Percentiles rank a stretch among this genome's conserved stretches.
phyloP scores from a whole-genome alignment of 163 green algal species.

The Prototheca cutis region DNA sequence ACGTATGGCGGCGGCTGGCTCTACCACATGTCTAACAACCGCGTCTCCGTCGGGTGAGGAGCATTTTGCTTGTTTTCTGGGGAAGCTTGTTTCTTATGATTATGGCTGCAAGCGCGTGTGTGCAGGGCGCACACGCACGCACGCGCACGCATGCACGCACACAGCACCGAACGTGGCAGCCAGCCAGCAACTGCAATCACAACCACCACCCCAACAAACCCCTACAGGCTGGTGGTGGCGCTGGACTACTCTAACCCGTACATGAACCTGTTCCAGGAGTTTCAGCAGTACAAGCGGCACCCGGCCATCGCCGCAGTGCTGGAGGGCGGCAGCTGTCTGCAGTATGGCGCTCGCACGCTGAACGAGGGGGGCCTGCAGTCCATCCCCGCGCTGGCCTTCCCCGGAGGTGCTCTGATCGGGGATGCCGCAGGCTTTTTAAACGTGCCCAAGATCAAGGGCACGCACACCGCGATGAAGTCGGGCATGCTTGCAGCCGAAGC shows the following conservation, averaged over 20 bases:
- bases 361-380: constrained; percentile 87
- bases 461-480: constrained; percentile 88
- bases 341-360: constrained; percentile 79
- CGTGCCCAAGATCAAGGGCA: constrained; percentile 88
- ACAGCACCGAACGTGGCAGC: too few relatives aligned
- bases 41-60: constrained; percentile 34
- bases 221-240: constrained; percentile 57
- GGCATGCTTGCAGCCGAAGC: constrained; percentile 79
- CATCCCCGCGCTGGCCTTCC: constrained; percentile 74
- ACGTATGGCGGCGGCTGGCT: constrained; percentile 82
- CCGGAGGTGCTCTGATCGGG: constrained; percentile 79
- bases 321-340: constrained; percentile 68
- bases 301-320: constrained; percentile 60
- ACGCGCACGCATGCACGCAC: too few relatives aligned
- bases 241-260: constrained; percentile 88
- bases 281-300: constrained; percentile 82
- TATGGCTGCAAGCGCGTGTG: too few relatives aligned
- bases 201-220: neutral
- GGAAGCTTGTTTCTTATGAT: too few relatives aligned
- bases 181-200: neutral
- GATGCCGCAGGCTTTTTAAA: constrained; percentile 88
- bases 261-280: constrained; percentile 75
- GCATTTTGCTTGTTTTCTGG: neutral
- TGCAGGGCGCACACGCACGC: too few relatives aligned
- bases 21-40: constrained; percentile 81